Base-by-base conservation (phyloP, 331 rosid species). In the Acacia pycnantha region DNA sequence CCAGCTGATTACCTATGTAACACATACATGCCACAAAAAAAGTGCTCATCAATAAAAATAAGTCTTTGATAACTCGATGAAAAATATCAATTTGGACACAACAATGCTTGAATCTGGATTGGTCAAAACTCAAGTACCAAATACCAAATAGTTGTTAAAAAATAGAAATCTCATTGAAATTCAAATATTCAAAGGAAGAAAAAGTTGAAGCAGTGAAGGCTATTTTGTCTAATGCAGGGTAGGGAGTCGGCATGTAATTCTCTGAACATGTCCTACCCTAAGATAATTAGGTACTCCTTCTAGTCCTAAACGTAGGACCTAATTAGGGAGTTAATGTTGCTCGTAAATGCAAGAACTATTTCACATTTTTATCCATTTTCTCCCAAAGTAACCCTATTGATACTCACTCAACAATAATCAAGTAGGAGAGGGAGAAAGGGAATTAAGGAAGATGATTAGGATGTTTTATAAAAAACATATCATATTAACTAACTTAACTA, bases 1-100 rank as follows among this genome's bases (percentile, higher is more conserved):
- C 89, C 61, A 70, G 89, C 68, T 87, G 96, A 80, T 79, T 82
- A 41, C 96, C 96, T 91, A 82, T 64, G 69, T 27, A 64, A 64
- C 35, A 64, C 35, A 9, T 21, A 64, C 71, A 58, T 56, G 14
- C 77, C 37, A 65, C 64, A 58, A 3, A 73, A 37, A n/a, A 15
- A 37, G 5, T 7, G 24, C 14, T 6, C 44, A 81, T 47, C 79
- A 74, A 19, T 48, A 22, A 16, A 66, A 62, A 24, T 41, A 53
- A 40, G 26, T 75, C 51, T 51, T 53, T 33, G 41, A 53, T 74
- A 19, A 51, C 46, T 62, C 26, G 10, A 58, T 18, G 44, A 6
- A 67, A 41, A 46, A 18, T 29, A 72, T 43, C 46, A 43, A 80
- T 59, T 18, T n/a, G 64, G 64, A 22, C 64, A 15, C 64, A 56